A percentile compares a stretch with the other conserved stretches of the same genome.
Conservation (phyloP, 768 basidiomycete genomes). For the Boletellus ananas region DNA sequence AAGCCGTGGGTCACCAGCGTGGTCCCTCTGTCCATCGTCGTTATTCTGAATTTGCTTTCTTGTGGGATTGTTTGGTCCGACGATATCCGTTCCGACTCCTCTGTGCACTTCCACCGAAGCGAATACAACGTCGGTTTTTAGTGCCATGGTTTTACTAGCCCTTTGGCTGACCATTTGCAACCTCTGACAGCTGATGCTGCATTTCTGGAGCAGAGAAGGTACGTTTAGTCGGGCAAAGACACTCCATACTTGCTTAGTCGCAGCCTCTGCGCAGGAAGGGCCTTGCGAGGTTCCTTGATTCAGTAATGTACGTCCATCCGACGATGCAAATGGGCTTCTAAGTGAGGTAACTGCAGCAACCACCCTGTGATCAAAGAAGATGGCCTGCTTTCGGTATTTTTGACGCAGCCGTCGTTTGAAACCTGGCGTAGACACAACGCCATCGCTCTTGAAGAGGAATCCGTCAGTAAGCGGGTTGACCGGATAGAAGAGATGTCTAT, state of each 20-base stretch:
- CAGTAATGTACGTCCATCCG: constrained; percentile 56
- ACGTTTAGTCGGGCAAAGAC: constrained; percentile 10
- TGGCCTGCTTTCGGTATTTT: constrained; percentile 74
- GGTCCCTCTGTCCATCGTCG: constrained; percentile 72
- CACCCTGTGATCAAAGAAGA: constrained; percentile 92
- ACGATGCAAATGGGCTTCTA: neutral
- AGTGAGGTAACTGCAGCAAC: constrained; percentile 49
- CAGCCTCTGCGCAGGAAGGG: constrained; percentile 55
- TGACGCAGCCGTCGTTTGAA: constrained; percentile 82
- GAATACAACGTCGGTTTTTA: constrained; percentile 71
- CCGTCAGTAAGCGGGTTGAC: constrained; percentile 72
- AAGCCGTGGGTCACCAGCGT: constrained; percentile 39
- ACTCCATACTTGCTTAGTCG: neutral
- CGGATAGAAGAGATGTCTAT: constrained; percentile 87
- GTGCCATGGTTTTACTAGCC: neutral
- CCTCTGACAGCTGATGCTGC: constrained; percentile 66
- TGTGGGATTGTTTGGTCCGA: constrained; percentile 81
- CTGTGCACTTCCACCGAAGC: constrained; percentile 85
- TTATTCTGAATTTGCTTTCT: constrained; percentile 90
- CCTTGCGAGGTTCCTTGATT: constrained; percentile 73
- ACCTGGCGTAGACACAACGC: constrained; percentile 77
- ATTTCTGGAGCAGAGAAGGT: constrained; percentile 91
- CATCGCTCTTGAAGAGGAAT: constrained; percentile 86
- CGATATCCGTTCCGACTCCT: constrained; percentile 94
- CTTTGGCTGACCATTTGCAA: constrained; percentile 4